Percentiles rank a stretch among this genome's conserved stretches.
These are phyloP conservation scores for Cinnamomum chago DNA, from an alignment of 164 flowering plant genomes.

Conservation along the genomic window DNA sequence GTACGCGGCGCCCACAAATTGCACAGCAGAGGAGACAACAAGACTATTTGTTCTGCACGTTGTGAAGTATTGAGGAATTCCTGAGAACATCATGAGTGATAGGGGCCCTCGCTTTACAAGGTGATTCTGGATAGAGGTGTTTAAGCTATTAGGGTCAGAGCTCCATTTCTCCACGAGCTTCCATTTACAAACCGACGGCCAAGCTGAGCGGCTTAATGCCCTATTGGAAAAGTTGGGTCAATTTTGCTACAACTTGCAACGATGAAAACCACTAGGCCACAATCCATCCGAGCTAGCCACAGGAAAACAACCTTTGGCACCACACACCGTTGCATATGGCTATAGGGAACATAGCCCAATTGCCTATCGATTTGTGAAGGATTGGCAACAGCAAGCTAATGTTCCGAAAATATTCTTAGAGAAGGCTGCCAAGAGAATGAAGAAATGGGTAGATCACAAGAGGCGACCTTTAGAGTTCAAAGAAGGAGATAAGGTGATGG, in stretches of 20 bases:
- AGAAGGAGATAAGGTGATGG: neutral
- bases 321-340: neutral
- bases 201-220: too few relatives aligned
- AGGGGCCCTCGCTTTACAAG: neutral
- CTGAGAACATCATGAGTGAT: neutral
- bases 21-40: neutral
- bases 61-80: constrained; percentile 8
- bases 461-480: too few relatives aligned
- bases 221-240: too few relatives aligned
- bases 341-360: neutral
- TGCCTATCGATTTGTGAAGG: neutral
- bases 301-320: too few relatives aligned
- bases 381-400: neutral
- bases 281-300: neutral
- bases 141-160: neutral
- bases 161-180: neutral
- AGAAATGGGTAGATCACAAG: too few relatives aligned
- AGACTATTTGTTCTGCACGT: constrained; percentile 3
- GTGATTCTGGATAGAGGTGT: neutral
- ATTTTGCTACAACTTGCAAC: too few relatives aligned
- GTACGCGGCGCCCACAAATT: neutral
- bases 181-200: too few relatives aligned
- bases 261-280: neutral
- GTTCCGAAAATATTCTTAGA: neutral
- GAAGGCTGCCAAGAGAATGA: too few relatives aligned